Conservation (phyloP, 345 rosid species). For the Eucalyptus fibrosa region DNA sequence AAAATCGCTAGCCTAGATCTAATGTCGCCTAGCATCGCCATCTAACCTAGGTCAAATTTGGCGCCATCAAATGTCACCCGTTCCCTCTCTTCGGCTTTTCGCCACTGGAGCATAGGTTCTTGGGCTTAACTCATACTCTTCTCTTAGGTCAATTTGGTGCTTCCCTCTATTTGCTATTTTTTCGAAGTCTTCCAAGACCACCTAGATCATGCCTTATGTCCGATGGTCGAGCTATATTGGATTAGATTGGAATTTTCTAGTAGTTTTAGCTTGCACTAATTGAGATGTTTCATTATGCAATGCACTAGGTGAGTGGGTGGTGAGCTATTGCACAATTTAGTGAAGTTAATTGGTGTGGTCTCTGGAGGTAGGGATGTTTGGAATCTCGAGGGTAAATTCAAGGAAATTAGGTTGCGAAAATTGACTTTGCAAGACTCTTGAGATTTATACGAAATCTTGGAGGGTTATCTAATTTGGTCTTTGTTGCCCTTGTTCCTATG, state of each 20-base stretch:
- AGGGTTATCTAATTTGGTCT: not conserved
- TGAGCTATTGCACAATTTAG: not conserved
- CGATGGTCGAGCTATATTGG: not conserved
- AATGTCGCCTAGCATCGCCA: accelerated
- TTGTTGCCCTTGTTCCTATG: not conserved
- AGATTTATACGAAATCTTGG: not conserved
- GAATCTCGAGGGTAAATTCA: not conserved
- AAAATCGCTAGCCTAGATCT: no score
- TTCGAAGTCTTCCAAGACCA: not conserved
- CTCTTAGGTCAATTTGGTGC: not conserved
- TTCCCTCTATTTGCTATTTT: not conserved
- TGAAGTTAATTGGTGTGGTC: not conserved
- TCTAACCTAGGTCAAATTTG: no score
- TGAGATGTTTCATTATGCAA: not conserved
- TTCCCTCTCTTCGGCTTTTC: no score
- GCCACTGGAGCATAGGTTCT: no score
- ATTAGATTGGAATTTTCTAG: not conserved
- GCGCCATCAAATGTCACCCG: accelerated
- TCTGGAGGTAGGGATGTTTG: not conserved
- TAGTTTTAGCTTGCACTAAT: not conserved
- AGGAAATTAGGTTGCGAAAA: not conserved
- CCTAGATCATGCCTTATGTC: not conserved
- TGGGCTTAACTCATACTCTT: no score
- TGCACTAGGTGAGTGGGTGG: not conserved
- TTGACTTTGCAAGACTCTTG: not conserved